Evolutionary conservation across 371 early-diverging fungal genomes (phyloP).

Genomic region (Zancudomyces culisetae): DNA sequence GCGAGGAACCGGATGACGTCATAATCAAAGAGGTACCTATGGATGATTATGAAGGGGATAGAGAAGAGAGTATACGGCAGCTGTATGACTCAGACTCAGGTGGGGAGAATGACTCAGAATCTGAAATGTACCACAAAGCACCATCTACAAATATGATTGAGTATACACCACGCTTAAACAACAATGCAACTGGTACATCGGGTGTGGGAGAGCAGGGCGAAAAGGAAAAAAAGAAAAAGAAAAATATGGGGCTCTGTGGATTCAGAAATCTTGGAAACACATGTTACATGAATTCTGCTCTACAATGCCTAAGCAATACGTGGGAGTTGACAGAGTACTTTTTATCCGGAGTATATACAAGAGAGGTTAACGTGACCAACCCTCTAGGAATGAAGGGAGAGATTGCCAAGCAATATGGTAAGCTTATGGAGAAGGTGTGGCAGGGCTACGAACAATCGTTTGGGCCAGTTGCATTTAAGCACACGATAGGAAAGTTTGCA

Average conservation of each 20-base stretch:
- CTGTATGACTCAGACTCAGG: too few relatives aligned
- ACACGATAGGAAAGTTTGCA: slow-evolving; percentile 15
- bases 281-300: slow-evolving; percentile 90
- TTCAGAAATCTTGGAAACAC: slow-evolving; percentile 93
- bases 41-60: too few relatives aligned
- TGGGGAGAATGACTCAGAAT: too few relatives aligned
- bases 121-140: too few relatives aligned
- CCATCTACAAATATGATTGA: too few relatives aligned
- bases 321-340: slow-evolving; percentile 66
- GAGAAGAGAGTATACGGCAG: too few relatives aligned
- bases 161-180: too few relatives aligned
- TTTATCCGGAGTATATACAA: slow-evolving; percentile 43
- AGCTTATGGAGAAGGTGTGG: slow-evolving; percentile 52
- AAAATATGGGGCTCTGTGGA: slow-evolving; percentile 28
- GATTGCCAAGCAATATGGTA: slow-evolving; percentile 45
- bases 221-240: neutral
- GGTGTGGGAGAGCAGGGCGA: too few relatives aligned
- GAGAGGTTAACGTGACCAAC: slow-evolving; percentile 52
- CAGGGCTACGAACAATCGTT: slow-evolving; percentile 14
- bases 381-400: slow-evolving; percentile 63
- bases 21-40: too few relatives aligned
- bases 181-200: too few relatives aligned
- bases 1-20: too few relatives aligned
- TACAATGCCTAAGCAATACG: slow-evolving; percentile 85
- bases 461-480: slow-evolving; percentile 37